Base-by-base conservation (phyloP, 2,329 filamentous ascomycete genomes). In the Talaromyces sp. region DNA sequence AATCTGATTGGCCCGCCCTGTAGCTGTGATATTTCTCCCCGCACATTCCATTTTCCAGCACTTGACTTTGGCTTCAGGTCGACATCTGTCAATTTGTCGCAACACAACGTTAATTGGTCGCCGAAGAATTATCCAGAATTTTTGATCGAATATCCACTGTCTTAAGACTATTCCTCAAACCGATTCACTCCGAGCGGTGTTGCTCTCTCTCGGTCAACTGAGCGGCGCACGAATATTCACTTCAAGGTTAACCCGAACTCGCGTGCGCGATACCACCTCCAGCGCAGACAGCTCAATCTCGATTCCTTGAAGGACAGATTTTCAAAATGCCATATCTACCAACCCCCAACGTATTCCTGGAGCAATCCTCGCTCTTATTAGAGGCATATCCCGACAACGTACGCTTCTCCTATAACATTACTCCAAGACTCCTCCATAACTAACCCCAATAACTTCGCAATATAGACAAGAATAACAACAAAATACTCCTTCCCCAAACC, bases 261-360 rank as follows among this genome's bases (percentile, higher is more conserved):
- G n/a, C 13, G 33, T 56, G 33, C 33, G 24, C 52, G 33, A 56
- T 13, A 56, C 52, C 52, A 22, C 33, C 33, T 13, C 31, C n/a
- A 37, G 10, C 14, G 31, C n/a, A 24, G 52, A 56, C n/a, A 22
- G 37, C 22, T 56, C 31, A 19, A 54, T 37, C 10, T n/a, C 43
- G 10, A 16, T n/a, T 22, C 6, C 16, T 8, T 10, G n/a, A 56
- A 45, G 3, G 19, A 49, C 1, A 43, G 10, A 19, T 19, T 22
- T 3, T 3, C n/a, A 81, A 71, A 65, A 97, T 97, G 93, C 89
- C 90, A 2, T 88, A 90, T 76, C 88, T 96, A 76, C 82, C 85
- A 60, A 93, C 91, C 65, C 91, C 91, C 78, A 89, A 96, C 79
- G 90, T 93, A 81, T 99, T 93, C 90, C 90, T 97, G 70, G 88